phyloP scores from a whole-genome alignment of 2,329 filamentous ascomycete genomes.

The Thermothelomyces thermophilus region DNA sequence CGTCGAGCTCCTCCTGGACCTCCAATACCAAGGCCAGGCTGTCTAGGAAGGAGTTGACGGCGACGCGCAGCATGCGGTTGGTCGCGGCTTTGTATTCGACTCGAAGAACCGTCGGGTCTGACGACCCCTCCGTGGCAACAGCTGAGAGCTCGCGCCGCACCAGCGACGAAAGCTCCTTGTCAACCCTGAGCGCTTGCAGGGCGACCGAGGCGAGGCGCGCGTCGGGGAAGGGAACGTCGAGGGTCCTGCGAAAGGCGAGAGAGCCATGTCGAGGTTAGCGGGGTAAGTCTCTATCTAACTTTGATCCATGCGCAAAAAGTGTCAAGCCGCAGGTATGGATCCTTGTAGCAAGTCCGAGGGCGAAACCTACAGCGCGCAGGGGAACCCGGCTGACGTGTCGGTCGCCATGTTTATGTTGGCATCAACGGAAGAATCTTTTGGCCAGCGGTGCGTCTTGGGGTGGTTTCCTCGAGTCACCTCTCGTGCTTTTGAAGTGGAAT shows the following conservation, averaged over 20 bases:
- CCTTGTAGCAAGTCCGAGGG: neutral
- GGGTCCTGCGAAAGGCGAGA: slow-evolving; percentile 43
- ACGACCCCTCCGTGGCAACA: slow-evolving; percentile 19
- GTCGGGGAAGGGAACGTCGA: slow-evolving; percentile 76
- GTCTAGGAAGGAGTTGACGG: slow-evolving; percentile 95
- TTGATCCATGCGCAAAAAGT: neutral
- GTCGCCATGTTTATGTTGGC: slow-evolving; percentile 33
- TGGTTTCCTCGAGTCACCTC: neutral
- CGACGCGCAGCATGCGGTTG: slow-evolving; percentile 92
- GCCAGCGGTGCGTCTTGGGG: neutral
- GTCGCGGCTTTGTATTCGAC: slow-evolving; percentile 82
- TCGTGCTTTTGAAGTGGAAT: too few relatives aligned
- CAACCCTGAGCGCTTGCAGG: slow-evolving; percentile 69
- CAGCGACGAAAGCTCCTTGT: slow-evolving; percentile 80
- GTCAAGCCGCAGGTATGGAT: too few relatives aligned
- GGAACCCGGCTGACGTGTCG: slow-evolving; percentile 43
- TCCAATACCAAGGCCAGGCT: slow-evolving; percentile 76
- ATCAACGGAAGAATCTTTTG: neutral
- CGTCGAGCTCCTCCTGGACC: slow-evolving; percentile 85
- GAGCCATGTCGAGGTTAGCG: slow-evolving; percentile 10
- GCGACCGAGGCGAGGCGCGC: slow-evolving; percentile 71
- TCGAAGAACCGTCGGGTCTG: slow-evolving; percentile 47
- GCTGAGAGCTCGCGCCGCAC: slow-evolving; percentile 65
- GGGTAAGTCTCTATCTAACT: slow-evolving; percentile 18
- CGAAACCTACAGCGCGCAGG: slow-evolving; percentile 54